phyloP scores from a whole-genome alignment of 2,329 filamentous ascomycete species.

The Colletotrichum chrysophilum region DNA sequence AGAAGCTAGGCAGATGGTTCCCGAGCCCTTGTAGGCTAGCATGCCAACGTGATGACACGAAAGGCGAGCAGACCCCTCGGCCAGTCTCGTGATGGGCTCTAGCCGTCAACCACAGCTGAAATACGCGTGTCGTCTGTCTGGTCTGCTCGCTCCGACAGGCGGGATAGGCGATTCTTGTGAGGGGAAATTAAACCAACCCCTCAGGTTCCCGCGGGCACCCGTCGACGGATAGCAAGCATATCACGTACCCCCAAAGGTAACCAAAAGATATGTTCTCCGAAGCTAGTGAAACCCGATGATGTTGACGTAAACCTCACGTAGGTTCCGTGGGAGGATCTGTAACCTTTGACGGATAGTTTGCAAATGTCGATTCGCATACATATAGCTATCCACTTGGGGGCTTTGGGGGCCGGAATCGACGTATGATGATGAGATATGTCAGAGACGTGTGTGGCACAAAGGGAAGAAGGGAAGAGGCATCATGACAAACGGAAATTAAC shows the following conservation, averaged over 20 bases:
- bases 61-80: background rate
- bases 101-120: background rate
- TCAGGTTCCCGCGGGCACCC: background rate
- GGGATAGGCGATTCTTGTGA: background rate
- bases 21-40: background rate
- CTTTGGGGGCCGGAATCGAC: background rate
- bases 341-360: background rate
- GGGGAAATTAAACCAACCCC: background rate
- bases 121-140: background rate
- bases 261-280: background rate
- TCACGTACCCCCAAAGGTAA: background rate
- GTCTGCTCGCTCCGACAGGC: background rate
- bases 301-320: slow-evolving; percentile 1
- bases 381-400: background rate
- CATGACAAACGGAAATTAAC: background rate
- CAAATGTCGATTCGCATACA: background rate
- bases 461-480: background rate
- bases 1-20: background rate
- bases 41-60: background rate
- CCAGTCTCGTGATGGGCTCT: background rate
- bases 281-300: background rate
- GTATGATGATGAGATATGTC: background rate
- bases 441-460: background rate
- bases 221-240: background rate
- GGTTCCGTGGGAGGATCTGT: background rate